Evolutionary conservation across 2,329 filamentous ascomycete genomes (phyloP).

Genomic region (Alternaria alternata): DNA sequence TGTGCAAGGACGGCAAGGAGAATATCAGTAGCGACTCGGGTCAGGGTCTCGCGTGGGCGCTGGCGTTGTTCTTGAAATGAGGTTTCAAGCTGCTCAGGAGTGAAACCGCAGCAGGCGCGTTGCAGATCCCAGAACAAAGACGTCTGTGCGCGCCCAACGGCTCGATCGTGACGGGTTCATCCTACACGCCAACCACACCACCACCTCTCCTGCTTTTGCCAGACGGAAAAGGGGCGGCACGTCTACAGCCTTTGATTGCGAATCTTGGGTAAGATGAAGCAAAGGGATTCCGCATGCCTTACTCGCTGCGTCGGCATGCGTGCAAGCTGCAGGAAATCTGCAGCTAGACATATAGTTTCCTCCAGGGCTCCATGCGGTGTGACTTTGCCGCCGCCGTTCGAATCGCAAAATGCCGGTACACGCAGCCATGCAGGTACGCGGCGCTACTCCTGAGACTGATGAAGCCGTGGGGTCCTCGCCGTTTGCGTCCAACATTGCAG

Average conservation of each 20-base stretch:
- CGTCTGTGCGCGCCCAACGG: conserved; percentile 13
- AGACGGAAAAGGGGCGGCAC: conserved; percentile 4
- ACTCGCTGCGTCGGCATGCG: conserved; percentile 10
- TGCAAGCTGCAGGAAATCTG: conserved; percentile 12
- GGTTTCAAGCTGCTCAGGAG: conserved; percentile 19
- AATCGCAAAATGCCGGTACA: conserved; percentile 15
- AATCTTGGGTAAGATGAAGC: conserved; percentile 18
- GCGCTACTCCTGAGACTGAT: conserved; percentile 29
- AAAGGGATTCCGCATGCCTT: conserved; percentile 11
- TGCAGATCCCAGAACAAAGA: conserved; percentile 13
- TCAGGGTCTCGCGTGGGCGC: conserved; percentile 11
- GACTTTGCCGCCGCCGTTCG: conserved; percentile 17
- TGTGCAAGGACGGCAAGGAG: neutral
- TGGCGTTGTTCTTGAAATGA: conserved; percentile 14
- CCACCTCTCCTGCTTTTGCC: conserved; percentile 1
- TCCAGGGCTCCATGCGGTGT: conserved; percentile 14
- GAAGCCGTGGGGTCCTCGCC: neutral
- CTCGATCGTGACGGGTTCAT: conserved; percentile 12
- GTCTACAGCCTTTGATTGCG: conserved; percentile 12
- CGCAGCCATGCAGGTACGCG: conserved; percentile 27
- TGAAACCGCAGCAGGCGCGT: conserved; percentile 16
- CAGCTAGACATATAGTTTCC: conserved; percentile 8
- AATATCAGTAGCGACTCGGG: conserved; percentile 2
- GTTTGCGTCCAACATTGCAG: neutral
- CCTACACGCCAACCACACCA: conserved; percentile 8